Base-by-base conservation (phyloP, 148 eudicot species). In the Drosera capensis region DNA sequence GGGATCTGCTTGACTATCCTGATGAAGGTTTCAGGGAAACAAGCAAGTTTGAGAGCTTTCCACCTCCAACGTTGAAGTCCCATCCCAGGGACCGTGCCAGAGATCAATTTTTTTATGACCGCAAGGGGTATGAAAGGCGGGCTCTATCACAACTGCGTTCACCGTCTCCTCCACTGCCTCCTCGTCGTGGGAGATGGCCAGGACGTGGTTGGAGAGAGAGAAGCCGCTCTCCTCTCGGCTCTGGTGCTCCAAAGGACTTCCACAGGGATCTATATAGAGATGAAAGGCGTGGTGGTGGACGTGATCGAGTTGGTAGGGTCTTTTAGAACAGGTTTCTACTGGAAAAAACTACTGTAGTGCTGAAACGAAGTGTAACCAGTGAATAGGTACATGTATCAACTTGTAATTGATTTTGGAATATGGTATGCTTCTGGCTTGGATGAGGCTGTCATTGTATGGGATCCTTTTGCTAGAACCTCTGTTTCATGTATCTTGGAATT, bases 121-220 rank as follows among this genome's bases (percentile, higher is more conserved):
- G 83, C 54, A 80, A 77, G 65, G 78, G 77, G 44, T 86, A 64
- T 43, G 95, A 81, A 16, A 72, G 95, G 60, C 68, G 88, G 16
- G 64, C 60, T 6, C 52, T 47, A 23, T 76, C 88, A 34, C 84
- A 87, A 15, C 66, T 58, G 19, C n/a, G n/a, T n/a, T n/a, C n/a
- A n/a, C 60, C 48, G 20, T 43, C 58, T 24, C 60, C 70, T 0
- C 68, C 70, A 4, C 61, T 71, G 17, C 51, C 65, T 11, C 59
- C 59, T 23, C 45, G 52, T 4, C 63, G 40, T 35, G 73, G 78
- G 25, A 78, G 83, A 14, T 79, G 78, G 80, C 64, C 59, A 31
- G 75, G 66, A 24, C 80, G 69, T 24, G 80, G 68, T 46, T 47
- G 63, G 3, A 74, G 94, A 67, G 77, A 79, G 47, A 74, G 96